Base-by-base conservation (phyloP, 306 rosid species). In the Hippophae rhamnoides region DNA sequence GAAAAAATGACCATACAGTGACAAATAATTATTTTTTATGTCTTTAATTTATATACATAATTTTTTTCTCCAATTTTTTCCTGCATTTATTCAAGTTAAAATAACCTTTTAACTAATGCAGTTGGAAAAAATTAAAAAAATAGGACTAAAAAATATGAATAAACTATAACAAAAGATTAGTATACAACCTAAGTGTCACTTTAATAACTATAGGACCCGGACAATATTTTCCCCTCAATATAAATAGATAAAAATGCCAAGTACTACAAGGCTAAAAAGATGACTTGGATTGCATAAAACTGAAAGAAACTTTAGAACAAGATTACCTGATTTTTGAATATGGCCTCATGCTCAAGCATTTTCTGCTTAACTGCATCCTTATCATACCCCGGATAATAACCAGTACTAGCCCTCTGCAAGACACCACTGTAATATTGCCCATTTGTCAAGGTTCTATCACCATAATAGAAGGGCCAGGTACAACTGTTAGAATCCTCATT, bases 401-500 rank as follows among this genome's bases (percentile, higher is more conserved):
- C 94, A 2, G 78, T 5, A 5, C 76, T 7, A 54, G 79, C 52
- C 76, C 78, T 82, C 7, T 74, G 78, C 51, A 75, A 67, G 70
- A 72, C 79, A 62, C 70, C 81, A 71, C 81, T 89, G 57, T 55
- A 80, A 74, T 73, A 86, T 72, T 77, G 89, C 53, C 86, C 83
- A 48, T 79, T 92, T 64, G 80, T 51, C 56, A 76, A 71, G 58
- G 75, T 27, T 73, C 76, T 88, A 52, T 92, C 96, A n/a, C 85
- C 80, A 31, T 83, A 82, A 58, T 73, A 83, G 12, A 78, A 56
- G 10, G 89, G 84, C 96, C 99, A 92, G 58, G 83, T 82, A 86
- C 84, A 92, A 72, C 82, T 86, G 73, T 87, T 89, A 49, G 96
- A 83, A 78, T 85, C 95, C 68, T 92, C 99, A 50, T 92, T 92